phyloP scores from a whole-genome alignment of 2,329 filamentous ascomycete genomes.

The Proliferodiscus dingleyae region DNA sequence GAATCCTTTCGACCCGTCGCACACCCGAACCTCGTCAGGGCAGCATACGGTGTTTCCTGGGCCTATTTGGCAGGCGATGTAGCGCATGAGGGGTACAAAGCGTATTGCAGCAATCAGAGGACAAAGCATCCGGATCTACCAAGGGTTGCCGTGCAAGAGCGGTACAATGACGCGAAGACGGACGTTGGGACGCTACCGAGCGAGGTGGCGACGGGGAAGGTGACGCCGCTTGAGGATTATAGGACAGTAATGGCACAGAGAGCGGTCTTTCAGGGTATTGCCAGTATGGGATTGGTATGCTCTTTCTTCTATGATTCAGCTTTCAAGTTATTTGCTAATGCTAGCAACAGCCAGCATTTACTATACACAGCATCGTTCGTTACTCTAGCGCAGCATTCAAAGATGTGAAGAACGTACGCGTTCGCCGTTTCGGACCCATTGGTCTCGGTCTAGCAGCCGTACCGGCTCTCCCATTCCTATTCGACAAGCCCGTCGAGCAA shows the following conservation, averaged over 20 bases:
- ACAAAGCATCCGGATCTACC: constrained; percentile 63
- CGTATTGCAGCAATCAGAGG: constrained; percentile 81
- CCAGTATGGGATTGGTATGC: constrained; percentile 89
- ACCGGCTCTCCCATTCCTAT: constrained; percentile 76
- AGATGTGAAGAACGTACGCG: constrained; percentile 65
- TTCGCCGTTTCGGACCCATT: constrained; percentile 87
- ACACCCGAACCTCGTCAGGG: constrained; percentile 73
- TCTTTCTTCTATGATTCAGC: constrained; percentile 51
- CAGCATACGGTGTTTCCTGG: constrained; percentile 90
- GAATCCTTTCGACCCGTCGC: constrained; percentile 93
- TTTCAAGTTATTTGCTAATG: constrained; percentile 8
- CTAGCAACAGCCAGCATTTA: constrained; percentile 18
- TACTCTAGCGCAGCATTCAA: constrained; percentile 88
- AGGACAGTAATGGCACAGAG: constrained; percentile 86
- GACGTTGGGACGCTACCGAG: constrained; percentile 10
- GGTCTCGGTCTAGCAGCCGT: constrained; percentile 75
- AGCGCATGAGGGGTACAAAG: constrained; percentile 88
- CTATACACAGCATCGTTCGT: constrained; percentile 64
- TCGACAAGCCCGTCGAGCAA: constrained; percentile 88
- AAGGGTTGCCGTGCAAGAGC: constrained; percentile 24
- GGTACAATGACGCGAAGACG: constrained; percentile 30
- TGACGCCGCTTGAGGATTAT: constrained; percentile 82
- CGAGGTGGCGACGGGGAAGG: constrained; percentile 36
- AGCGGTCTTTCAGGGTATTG: constrained; percentile 83
- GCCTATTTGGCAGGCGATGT: constrained; percentile 89